Evolutionary conservation across 2,329 filamentous ascomycete species (phyloP).

Genomic region (Beauveria bassiana): DNA sequence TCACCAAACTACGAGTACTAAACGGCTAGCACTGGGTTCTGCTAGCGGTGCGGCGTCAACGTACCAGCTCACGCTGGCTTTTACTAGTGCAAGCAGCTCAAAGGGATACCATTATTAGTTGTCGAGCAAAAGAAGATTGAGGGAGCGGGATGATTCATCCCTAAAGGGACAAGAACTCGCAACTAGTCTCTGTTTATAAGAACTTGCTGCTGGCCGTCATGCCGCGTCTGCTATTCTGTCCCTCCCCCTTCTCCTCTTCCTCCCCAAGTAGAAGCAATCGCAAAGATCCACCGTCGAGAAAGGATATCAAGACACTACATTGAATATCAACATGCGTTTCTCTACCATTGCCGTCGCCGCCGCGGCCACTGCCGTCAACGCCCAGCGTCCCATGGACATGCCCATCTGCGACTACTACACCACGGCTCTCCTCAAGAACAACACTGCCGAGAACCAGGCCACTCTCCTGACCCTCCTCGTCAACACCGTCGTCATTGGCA

Average conservation of each 20-base stretch:
- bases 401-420: conserved; percentile 60
- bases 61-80: background rate
- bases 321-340: conserved; percentile 18
- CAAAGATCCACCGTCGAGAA: background rate
- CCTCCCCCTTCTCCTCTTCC: background rate
- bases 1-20: background rate
- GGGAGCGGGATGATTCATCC: background rate
- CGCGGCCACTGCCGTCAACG: conserved; percentile 18
- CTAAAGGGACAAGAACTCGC: background rate
- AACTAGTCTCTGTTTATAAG: background rate
- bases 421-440: conserved; percentile 48
- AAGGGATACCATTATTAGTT: too few relatives aligned
- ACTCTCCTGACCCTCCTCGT: conserved; percentile 49
- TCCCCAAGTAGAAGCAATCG: background rate
- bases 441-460: conserved; percentile 50
- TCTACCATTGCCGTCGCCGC: conserved; percentile 17
- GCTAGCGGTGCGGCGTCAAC: background rate
- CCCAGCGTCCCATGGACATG: conserved; percentile 39
- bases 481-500: conserved; percentile 58
- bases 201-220: background rate
- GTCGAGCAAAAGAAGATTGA: background rate
- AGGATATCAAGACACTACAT: background rate
- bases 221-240: background rate
- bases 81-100: background rate
- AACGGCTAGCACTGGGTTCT: background rate